Conservation (phyloP, 805 yeast species). For the Saturnispora kantuleensis region DNA sequence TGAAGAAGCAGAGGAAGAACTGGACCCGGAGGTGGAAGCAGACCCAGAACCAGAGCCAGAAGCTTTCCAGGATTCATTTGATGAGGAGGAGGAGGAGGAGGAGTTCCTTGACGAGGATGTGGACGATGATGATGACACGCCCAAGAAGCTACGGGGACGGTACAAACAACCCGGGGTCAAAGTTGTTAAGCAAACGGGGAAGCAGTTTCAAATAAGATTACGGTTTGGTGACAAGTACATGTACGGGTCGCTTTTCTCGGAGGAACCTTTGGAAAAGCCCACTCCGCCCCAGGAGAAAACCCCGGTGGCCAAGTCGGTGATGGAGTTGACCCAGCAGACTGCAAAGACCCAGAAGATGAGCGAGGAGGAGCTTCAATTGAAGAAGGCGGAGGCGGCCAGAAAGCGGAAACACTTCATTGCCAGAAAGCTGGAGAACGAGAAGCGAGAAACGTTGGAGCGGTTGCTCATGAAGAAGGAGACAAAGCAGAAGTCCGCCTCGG, state of each 20-base stretch:
- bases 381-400: slow-evolving; percentile 82
- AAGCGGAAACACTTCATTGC: slow-evolving; percentile 78
- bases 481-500: slow-evolving; percentile 15
- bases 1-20: slow-evolving; percentile 5
- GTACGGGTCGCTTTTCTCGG: neutral
- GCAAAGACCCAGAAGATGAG: slow-evolving; percentile 50
- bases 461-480: slow-evolving; percentile 35
- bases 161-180: slow-evolving; percentile 15
- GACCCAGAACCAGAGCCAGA: slow-evolving; percentile 6
- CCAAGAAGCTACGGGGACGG: slow-evolving; percentile 14
- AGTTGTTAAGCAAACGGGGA: slow-evolving; percentile 1
- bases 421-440: slow-evolving; percentile 82
- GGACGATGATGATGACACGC: slow-evolving; percentile 5
- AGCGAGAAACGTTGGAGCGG: slow-evolving; percentile 82
- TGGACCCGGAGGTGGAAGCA: slow-evolving; percentile 10
- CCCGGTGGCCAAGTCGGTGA: slow-evolving; percentile 20
- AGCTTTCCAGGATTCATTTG: slow-evolving; percentile 5
- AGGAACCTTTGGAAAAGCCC: neutral
- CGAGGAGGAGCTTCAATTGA: slow-evolving; percentile 73
- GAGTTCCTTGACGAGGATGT: slow-evolving; percentile 1
- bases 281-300: slow-evolving; percentile 9
- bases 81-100: slow-evolving; percentile 13
- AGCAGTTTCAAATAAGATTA: neutral
- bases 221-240: slow-evolving; percentile 5
- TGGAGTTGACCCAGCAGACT: slow-evolving; percentile 31